A percentile compares a stretch with the other conserved stretches of the same genome.
These are phyloP conservation scores for Kokia cookei DNA, from an alignment of 441 rosid species.

Conservation along the genomic window DNA sequence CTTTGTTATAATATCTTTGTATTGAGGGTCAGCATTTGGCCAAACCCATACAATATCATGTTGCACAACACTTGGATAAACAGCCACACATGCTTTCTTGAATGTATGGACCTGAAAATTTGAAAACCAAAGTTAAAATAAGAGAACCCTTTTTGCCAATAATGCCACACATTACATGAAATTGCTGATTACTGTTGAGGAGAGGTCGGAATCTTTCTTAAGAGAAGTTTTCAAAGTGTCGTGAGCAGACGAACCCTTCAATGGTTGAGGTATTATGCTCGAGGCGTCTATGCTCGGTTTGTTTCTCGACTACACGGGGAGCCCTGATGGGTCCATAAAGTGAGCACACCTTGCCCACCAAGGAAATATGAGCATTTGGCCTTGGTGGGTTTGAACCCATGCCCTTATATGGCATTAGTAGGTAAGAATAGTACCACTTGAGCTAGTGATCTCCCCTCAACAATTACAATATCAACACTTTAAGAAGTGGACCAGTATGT, in stretches of 20 bases:
- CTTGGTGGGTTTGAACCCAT: too few species aligned
- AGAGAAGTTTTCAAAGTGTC: too few species aligned
- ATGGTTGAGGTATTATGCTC: too few species aligned
- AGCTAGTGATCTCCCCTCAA: not conserved
- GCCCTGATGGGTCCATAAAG: too few species aligned
- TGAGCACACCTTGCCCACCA: too few species aligned
- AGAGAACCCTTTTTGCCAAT: not conserved
- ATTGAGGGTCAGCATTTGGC: slow-evolving; percentile 75
- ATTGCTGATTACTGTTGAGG: not conserved
- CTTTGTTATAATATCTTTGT: slow-evolving; percentile 46
- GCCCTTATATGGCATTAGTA: too few species aligned
- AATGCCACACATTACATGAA: not conserved
- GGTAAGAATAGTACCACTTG: too few species aligned
- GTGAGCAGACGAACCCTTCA: too few species aligned
- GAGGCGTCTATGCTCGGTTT: too few species aligned
- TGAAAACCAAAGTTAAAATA: not conserved
- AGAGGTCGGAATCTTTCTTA: too few species aligned
- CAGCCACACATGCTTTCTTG: slow-evolving; percentile 75
- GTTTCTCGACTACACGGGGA: too few species aligned
- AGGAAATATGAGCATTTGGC: too few species aligned
- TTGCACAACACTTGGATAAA: slow-evolving; percentile 65
- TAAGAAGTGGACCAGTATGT: not conserved
- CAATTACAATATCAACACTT: not conserved
- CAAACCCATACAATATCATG: slow-evolving; percentile 89
- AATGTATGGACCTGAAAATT: slow-evolving; percentile 59